A percentile compares a stretch with the other conserved stretches of the same genome.
Conservation (phyloP, 1,139 yeast species). For the Lodderomyces beijingensis region DNA sequence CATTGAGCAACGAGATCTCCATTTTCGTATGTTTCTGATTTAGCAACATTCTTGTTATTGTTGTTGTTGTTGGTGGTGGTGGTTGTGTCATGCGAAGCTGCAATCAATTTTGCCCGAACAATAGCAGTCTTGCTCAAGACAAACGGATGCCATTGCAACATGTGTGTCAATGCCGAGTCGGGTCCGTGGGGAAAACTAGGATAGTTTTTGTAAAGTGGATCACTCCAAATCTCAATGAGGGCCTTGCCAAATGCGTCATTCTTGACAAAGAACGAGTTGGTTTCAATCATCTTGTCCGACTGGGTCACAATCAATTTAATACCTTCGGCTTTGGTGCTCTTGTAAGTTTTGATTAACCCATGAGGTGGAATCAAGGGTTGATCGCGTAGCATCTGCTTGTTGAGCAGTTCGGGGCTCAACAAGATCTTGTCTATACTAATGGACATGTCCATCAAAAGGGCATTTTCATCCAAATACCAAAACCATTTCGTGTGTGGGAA, state of each 20-base stretch:
- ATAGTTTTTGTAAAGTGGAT: constrained; percentile 63
- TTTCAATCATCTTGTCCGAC: constrained; percentile 53
- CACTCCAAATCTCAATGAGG: constrained; percentile 72
- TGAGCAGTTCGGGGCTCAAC: constrained; percentile 52
- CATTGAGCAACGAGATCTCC: constrained; percentile 67
- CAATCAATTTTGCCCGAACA: constrained; percentile 51
- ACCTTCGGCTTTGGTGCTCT: constrained; percentile 49
- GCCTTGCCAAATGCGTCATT: constrained; percentile 64
- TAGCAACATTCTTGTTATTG: not conserved
- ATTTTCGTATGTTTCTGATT: constrained; percentile 35
- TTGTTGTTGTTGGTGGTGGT: constrained; percentile 20
- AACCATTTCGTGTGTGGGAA: constrained; percentile 82
- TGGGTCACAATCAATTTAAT: constrained; percentile 65
- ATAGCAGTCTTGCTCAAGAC: constrained; percentile 67
- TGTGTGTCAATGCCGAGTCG: constrained; percentile 69
- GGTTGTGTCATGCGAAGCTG: constrained; percentile 23
- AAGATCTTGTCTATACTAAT: constrained; percentile 55
- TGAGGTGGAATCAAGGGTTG: constrained; percentile 66
- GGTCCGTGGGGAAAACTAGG: constrained; percentile 57
- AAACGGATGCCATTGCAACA: constrained; percentile 91
- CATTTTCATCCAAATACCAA: constrained; percentile 78
- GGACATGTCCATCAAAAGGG: constrained; percentile 63
- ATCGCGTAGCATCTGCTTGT: constrained; percentile 56
- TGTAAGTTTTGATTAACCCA: constrained; percentile 68
- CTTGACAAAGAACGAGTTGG: constrained; percentile 63